phyloP scores from a whole-genome alignment of 306 rosid genomes.

The Elaeagnus macrophylla region DNA sequence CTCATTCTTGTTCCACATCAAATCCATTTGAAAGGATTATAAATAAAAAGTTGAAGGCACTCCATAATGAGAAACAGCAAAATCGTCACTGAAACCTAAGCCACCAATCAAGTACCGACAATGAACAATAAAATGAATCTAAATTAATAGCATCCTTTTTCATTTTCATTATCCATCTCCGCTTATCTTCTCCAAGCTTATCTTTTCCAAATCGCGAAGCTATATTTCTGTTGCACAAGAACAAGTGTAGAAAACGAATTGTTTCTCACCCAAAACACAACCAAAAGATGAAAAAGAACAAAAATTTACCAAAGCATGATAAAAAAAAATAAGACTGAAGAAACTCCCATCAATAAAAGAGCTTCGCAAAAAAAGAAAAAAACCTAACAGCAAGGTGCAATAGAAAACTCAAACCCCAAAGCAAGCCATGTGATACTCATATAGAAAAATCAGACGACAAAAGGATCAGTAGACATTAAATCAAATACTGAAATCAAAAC shows the following conservation, averaged over 20 bases:
- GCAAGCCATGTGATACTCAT: constrained; percentile 2
- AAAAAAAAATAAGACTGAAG: not conserved
- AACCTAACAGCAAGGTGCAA: not conserved
- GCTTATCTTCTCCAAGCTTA: too few species aligned
- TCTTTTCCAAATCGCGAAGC: too few species aligned
- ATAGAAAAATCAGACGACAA: not conserved
- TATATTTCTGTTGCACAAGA: too few species aligned
- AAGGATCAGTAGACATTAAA: not conserved
- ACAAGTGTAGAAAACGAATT: constrained; percentile 11
- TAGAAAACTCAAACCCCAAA: not conserved
- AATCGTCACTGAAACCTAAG: too few species aligned
- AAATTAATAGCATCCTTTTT: too few species aligned
- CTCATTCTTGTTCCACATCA: too few species aligned
- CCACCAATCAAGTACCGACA: too few species aligned
- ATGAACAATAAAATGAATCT: too few species aligned
- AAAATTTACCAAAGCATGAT: constrained; percentile 5
- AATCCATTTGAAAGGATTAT: too few species aligned
- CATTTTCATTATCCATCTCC: too few species aligned
- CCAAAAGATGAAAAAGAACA: not conserved
- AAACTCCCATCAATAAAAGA: not conserved
- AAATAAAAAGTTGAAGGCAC: too few species aligned
- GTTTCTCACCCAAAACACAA: not conserved
- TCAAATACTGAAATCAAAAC: constrained; percentile 2
- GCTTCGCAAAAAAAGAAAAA: not conserved
- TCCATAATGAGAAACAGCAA: too few species aligned